Evolutionary conservation across 768 basidiomycete genomes (phyloP).

Genomic region (Leccinum broughii): DNA sequence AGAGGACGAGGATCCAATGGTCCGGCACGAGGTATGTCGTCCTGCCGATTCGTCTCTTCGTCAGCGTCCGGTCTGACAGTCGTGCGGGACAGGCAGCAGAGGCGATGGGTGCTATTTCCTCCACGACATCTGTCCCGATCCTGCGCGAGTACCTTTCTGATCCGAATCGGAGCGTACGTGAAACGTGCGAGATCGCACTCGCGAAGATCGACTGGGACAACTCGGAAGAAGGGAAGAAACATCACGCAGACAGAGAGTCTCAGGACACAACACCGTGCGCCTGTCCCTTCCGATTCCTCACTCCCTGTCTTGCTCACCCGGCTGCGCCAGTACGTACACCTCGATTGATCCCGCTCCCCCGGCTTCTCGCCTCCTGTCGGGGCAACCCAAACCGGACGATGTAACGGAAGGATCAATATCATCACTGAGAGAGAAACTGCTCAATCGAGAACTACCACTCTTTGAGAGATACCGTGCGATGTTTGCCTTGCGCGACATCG

Average conservation of each 20-base stretch:
- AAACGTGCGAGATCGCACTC: constrained; percentile 69
- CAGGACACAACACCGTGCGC: constrained; percentile 40
- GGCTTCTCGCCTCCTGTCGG: constrained; percentile 59
- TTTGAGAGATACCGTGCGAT: constrained; percentile 97
- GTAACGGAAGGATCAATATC: constrained; percentile 49
- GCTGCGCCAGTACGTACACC: constrained; percentile 57
- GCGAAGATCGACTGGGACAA: constrained; percentile 94
- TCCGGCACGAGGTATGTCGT: constrained; percentile 83
- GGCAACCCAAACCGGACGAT: constrained; percentile 53
- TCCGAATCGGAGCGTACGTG: not conserved
- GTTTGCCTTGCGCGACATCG: constrained; percentile 97
- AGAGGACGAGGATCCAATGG: constrained; percentile 85
- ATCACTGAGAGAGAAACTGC: constrained; percentile 58
- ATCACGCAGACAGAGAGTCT: constrained; percentile 36
- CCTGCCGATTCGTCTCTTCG: not conserved
- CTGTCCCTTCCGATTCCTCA: not conserved
- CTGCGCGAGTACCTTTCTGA: constrained; percentile 36
- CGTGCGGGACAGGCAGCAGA: constrained; percentile 78
- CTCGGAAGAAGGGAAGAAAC: constrained; percentile 65
- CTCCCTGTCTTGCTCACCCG: not conserved
- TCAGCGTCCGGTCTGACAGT: constrained; percentile 9
- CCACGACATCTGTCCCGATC: constrained; percentile 60
- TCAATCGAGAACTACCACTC: constrained; percentile 67
- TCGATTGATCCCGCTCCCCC: constrained; percentile 92
- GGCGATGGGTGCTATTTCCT: constrained; percentile 93